phyloP scores from a whole-genome alignment of 1,284 basidiomycete genomes.

The Cutaneotrichosporon sp. region DNA sequence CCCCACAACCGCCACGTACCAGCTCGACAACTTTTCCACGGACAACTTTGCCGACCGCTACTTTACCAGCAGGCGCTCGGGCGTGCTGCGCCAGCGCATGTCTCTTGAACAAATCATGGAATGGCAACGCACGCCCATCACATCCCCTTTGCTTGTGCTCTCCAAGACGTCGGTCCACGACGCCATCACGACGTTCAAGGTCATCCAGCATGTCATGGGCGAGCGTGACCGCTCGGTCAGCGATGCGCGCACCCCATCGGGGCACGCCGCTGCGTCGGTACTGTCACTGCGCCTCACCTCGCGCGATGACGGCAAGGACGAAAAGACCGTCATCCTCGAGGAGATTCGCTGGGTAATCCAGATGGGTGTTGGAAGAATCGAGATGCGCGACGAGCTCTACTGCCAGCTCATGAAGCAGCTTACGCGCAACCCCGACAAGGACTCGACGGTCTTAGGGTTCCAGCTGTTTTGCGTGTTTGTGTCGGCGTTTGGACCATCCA shows the following conservation, averaged over 20 bases:
- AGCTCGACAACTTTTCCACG: slow-evolving; percentile 57
- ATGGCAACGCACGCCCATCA: slow-evolving; percentile 75
- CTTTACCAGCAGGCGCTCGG: slow-evolving; percentile 79
- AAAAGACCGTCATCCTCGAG: slow-evolving; percentile 56
- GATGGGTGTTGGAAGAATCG: slow-evolving; percentile 67
- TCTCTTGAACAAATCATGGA: slow-evolving; percentile 79
- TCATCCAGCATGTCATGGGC: slow-evolving; percentile 85
- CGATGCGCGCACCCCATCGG: slow-evolving; percentile 13
- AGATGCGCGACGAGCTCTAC: slow-evolving; percentile 85
- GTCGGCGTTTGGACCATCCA: slow-evolving; percentile 81
- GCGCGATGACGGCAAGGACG: slow-evolving; percentile 15
- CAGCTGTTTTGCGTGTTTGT: slow-evolving; percentile 81
- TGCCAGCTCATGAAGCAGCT: slow-evolving; percentile 88
- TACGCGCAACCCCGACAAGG: slow-evolving; percentile 70
- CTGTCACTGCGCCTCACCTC: slow-evolving; percentile 7
- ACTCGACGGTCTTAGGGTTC: slow-evolving; percentile 82
- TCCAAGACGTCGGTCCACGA: slow-evolving; percentile 61
- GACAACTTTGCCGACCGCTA: slow-evolving; percentile 77
- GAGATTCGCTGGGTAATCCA: slow-evolving; percentile 80
- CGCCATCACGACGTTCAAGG: slow-evolving; percentile 75
- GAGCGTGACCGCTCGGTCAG: slow-evolving; percentile 62
- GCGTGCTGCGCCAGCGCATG: slow-evolving; percentile 63
- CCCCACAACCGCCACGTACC: slow-evolving; percentile 10
- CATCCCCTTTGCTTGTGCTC: slow-evolving; percentile 66
- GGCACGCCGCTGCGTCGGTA: slow-evolving; percentile 6